Evolutionary conservation across 2,329 filamentous ascomycete species (phyloP).

Genomic region (Polychaeton citri): DNA sequence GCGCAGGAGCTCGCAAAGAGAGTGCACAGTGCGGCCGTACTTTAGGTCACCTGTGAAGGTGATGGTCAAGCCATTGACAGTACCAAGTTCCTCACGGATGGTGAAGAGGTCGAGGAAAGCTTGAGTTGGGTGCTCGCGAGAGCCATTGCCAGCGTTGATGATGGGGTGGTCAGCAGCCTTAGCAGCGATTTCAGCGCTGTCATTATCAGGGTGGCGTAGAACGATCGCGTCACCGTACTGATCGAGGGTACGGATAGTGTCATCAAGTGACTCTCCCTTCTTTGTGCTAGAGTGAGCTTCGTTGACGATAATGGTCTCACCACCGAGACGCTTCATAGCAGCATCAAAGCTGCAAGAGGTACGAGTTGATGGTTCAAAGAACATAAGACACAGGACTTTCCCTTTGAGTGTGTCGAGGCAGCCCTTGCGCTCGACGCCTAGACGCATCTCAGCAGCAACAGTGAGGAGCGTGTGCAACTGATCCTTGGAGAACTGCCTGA

Average conservation of each 20-base stretch:
- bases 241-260: slow-evolving; percentile 82
- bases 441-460: slow-evolving; percentile 92
- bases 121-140: slow-evolving; percentile 91
- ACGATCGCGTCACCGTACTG: slow-evolving; percentile 94
- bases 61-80: slow-evolving; percentile 86
- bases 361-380: slow-evolving; percentile 94
- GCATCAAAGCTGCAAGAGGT: slow-evolving; percentile 94
- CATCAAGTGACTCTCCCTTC: slow-evolving; percentile 89
- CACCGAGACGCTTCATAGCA: slow-evolving; percentile 95
- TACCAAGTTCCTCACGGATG: slow-evolving; percentile 92
- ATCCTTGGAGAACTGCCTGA: slow-evolving; percentile 74
- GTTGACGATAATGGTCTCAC: slow-evolving; percentile 67
- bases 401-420: slow-evolving; percentile 78
- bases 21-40: slow-evolving; percentile 91
- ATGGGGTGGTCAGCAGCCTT: slow-evolving; percentile 84
- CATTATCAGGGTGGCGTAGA: slow-evolving; percentile 80
- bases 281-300: slow-evolving; percentile 77
- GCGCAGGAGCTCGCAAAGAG: slow-evolving; percentile 79
- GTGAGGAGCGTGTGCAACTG: slow-evolving; percentile 92
- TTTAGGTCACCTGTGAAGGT: slow-evolving; percentile 90
- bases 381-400: slow-evolving; percentile 78
- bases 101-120: slow-evolving; percentile 97
- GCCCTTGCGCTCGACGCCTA: slow-evolving; percentile 84
- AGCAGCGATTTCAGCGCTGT: slow-evolving; percentile 65
- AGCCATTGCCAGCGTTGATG: slow-evolving; percentile 95